These are phyloP conservation scores for Yamadazyma friedrichii DNA, from an alignment of 1,139 yeast genomes.

Conservation along the genomic window DNA sequence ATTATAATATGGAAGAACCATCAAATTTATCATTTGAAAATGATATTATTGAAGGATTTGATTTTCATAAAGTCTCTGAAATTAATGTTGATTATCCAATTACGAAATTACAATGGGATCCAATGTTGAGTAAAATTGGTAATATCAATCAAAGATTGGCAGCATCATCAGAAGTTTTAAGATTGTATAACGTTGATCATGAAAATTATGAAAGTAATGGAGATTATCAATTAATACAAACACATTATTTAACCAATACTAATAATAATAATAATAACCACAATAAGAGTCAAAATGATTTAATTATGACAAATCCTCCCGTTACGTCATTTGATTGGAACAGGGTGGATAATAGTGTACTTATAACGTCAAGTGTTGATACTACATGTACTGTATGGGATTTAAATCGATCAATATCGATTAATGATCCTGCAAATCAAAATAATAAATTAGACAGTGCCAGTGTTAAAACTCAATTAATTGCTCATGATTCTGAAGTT, in stretches of 20 bases:
- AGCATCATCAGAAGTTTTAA: slow-evolving; percentile 68
- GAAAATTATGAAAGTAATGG: slow-evolving; percentile 30
- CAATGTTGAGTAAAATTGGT: slow-evolving; percentile 33
- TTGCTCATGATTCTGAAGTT: slow-evolving; percentile 95
- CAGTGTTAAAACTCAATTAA: slow-evolving; percentile 86
- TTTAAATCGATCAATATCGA: slow-evolving; percentile 37
- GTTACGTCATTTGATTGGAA: slow-evolving; percentile 96
- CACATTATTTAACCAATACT: slow-evolving; percentile 40
- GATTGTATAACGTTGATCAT: slow-evolving; percentile 57
- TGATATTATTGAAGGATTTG: slow-evolving; percentile 37
- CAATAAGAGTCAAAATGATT: slow-evolving; percentile 17
- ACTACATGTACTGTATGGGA: slow-evolving; percentile 99
- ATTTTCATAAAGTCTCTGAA: slow-evolving; percentile 53
- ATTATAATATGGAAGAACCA: slow-evolving; percentile 3
- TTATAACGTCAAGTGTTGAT: slow-evolving; percentile 87
- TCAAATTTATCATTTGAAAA: slow-evolving; percentile 10
- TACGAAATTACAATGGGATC: slow-evolving; percentile 75
- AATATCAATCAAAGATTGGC: slow-evolving; percentile 46
- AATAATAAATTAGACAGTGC: slow-evolving; percentile 49
- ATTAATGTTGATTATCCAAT: slow-evolving; percentile 60
- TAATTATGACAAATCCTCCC: slow-evolving; percentile 65
- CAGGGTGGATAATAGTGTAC: slow-evolving; percentile 60
- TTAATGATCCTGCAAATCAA: slow-evolving; percentile 1
- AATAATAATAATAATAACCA: slow-evolving; percentile 1
- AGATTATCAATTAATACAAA: slow-evolving; percentile 34